Percentiles rank a stretch among this genome's conserved stretches.
phyloP scores from a whole-genome alignment of 2,329 filamentous ascomycete species.

The Colletotrichum lentis region DNA sequence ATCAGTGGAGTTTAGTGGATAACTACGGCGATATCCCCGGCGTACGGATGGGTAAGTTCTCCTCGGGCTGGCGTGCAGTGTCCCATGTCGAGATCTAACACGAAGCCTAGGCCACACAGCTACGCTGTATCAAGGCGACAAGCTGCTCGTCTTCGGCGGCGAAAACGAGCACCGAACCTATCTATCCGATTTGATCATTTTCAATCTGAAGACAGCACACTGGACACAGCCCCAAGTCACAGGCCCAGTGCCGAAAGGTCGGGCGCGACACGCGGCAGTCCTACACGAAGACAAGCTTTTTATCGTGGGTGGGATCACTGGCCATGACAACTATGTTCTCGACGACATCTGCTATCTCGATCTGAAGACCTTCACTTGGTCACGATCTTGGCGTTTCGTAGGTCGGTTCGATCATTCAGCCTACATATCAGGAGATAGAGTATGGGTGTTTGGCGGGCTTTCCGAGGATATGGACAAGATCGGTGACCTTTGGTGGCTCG shows the following conservation, averaged over 20 bases:
- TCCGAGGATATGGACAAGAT: constrained; percentile 97
- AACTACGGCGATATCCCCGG: constrained; percentile 99
- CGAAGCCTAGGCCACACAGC: constrained; percentile 80
- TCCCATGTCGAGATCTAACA: constrained; percentile 18
- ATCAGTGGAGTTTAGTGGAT: constrained; percentile 95
- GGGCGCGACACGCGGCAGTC: constrained; percentile 91
- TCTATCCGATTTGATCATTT: constrained; percentile 93
- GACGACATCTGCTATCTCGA: constrained; percentile 98
- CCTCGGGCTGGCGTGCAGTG: not conserved
- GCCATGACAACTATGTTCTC: constrained; percentile 88
- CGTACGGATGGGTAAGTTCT: constrained; percentile 84
- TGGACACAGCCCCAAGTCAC: constrained; percentile 93
- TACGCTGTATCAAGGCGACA: constrained; percentile 90
- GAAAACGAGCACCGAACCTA: constrained; percentile 98
- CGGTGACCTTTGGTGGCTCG: constrained; percentile 96
- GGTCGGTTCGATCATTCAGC: constrained; percentile 93
- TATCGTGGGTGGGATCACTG: constrained; percentile 93
- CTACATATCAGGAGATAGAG: constrained; percentile 88
- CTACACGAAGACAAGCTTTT: constrained; percentile 97
- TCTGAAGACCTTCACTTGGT: constrained; percentile 98
- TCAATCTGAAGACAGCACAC: constrained; percentile 91
- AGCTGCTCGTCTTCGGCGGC: constrained; percentile 95
- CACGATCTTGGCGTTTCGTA: constrained; percentile 93
- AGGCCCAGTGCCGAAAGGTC: constrained; percentile 85
- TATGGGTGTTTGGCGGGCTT: constrained; percentile 96